phyloP scores from a whole-genome alignment of 2,329 filamentous ascomycete genomes.

The Trichoderma afroharzianum region DNA sequence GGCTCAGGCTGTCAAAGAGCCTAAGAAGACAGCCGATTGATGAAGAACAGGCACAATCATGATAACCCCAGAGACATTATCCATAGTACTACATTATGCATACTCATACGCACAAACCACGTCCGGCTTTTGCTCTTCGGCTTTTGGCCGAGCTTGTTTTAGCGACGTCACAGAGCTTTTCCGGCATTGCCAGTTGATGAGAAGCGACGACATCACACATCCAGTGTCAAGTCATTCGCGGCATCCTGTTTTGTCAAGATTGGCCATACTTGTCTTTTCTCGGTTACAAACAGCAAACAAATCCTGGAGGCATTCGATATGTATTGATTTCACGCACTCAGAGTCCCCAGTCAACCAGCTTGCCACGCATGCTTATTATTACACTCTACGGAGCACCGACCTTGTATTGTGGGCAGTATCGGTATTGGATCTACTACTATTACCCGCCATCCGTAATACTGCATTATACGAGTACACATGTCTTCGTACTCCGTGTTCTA shows the following conservation, averaged over 20 bases:
- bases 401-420: background rate
- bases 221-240: background rate
- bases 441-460: background rate
- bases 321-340: background rate
- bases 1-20: background rate
- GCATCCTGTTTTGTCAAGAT: background rate
- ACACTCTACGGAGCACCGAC: background rate
- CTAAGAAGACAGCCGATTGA: background rate
- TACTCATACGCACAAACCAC: background rate
- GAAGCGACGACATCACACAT: background rate
- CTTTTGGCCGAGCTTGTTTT: constrained; percentile 16
- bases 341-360: background rate
- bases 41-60: background rate
- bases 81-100: background rate
- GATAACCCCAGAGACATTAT: background rate
- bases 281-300: background rate
- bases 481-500: background rate
- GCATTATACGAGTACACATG: background rate
- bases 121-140: no score
- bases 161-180: constrained; percentile 12
- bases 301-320: background rate
- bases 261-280: background rate
- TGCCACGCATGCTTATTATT: background rate
- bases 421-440: background rate
- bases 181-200: background rate